phyloP scores from a whole-genome alignment of 1,284 basidiomycete species.

The Psilocybe mexicana region DNA sequence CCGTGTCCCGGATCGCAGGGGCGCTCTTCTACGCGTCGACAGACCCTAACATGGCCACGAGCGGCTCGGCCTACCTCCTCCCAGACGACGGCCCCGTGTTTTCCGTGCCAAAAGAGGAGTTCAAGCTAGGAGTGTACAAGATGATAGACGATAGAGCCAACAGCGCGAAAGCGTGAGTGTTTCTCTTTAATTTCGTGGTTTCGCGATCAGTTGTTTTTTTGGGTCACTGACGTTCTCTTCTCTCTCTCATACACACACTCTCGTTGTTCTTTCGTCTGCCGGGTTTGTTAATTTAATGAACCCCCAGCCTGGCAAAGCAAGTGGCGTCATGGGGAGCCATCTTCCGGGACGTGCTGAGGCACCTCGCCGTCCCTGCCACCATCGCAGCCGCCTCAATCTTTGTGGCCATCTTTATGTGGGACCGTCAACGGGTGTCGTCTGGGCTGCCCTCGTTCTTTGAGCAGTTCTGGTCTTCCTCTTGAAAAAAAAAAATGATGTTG shows the following conservation, averaged over 20 bases:
- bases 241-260: too few relatives aligned
- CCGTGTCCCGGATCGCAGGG: conserved; percentile 50
- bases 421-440: conserved; percentile 13
- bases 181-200: not conserved
- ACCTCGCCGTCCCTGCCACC: conserved; percentile 21
- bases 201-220: conserved; percentile 6
- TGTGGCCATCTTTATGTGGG: conserved; percentile 28
- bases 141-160: conserved; percentile 47
- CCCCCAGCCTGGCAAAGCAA: not conserved
- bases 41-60: conserved; percentile 45
- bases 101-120: conserved; percentile 43
- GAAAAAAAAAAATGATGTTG: too few relatives aligned
- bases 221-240: not conserved
- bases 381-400: conserved; percentile 14
- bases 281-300: too few relatives aligned
- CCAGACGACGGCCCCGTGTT: conserved; percentile 52
- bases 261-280: too few relatives aligned
- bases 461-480: too few relatives aligned
- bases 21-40: conserved; percentile 54
- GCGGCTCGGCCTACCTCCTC: conserved; percentile 48
- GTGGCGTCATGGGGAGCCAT: conserved; percentile 21
- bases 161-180: conserved; percentile 35
- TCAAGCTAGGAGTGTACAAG: conserved; percentile 52
- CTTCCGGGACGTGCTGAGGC: conserved; percentile 25
- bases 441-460: too few relatives aligned